Evolutionary conservation across 2,329 filamentous ascomycete species (phyloP).

Genomic region (Xylariales sp.): DNA sequence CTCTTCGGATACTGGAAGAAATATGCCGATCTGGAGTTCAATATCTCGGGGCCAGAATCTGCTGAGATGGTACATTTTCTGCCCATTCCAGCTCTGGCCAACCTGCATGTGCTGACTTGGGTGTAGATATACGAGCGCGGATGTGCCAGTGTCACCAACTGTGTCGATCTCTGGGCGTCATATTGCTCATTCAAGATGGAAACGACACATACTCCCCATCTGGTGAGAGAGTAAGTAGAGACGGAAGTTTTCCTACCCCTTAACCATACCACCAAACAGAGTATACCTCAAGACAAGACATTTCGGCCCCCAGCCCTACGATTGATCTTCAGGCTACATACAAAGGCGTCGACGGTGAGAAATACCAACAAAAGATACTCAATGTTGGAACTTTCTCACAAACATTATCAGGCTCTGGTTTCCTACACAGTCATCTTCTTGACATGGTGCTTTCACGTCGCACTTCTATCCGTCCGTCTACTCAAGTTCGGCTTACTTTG

Average conservation of each 20-base stretch:
- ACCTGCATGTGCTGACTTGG: too few relatives aligned
- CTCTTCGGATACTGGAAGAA: slow-evolving; percentile 99
- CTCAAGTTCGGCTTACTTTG: slow-evolving; percentile 30
- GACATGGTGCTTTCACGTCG: slow-evolving; percentile 37
- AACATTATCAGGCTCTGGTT: slow-evolving; percentile 57
- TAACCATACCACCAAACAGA: slow-evolving; percentile 48
- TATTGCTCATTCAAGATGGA: slow-evolving; percentile 98
- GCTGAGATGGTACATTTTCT: slow-evolving; percentile 73
- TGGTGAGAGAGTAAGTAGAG: slow-evolving; percentile 99
- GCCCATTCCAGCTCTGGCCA: too few relatives aligned
- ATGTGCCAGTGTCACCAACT: slow-evolving; percentile 86
- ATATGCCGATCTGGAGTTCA: slow-evolving; percentile 96
- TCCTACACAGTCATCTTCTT: slow-evolving; percentile 32
- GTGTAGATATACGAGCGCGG: slow-evolving; percentile 97
- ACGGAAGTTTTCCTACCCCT: slow-evolving; percentile 61
- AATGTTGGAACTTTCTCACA: slow-evolving; percentile 60
- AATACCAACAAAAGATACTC: slow-evolving; percentile 56
- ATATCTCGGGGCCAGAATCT: slow-evolving; percentile 91
- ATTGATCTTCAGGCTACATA: slow-evolving; percentile 30
- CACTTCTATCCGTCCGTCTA: slow-evolving; percentile 29
- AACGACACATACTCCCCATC: slow-evolving; percentile 87
- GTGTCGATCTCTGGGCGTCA: slow-evolving; percentile 94
- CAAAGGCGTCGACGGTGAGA: slow-evolving; percentile 60
- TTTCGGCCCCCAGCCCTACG: slow-evolving; percentile 23
- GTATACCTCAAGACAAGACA: slow-evolving; percentile 26